Evolutionary conservation across 805 yeast species (phyloP), one percentile per base, ranked within the genome.

Genomic region (Metschnikowia bowlesiae): DNA sequence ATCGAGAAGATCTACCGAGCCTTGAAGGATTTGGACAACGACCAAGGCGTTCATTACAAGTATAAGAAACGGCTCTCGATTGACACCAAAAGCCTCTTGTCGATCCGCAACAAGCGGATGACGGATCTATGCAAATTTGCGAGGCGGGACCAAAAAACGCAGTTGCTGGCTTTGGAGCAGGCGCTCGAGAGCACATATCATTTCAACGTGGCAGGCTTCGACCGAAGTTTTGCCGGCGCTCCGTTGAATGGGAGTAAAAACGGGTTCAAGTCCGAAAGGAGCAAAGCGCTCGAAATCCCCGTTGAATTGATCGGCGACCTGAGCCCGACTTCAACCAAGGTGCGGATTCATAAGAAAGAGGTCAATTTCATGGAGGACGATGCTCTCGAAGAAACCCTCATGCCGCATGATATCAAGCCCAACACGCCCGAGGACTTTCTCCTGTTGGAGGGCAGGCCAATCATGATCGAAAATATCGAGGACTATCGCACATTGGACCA

Each of bases 181-280:
- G 66, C 66, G 46, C 54, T 69, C 16, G 62, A 62, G 35, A 60
- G 64, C 39, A 62, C 64, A 14, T 57, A 60, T 34, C 70, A 70
- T 9, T 71, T 71, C 53, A 71, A 73, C 55, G 75, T 72, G 8
- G 58, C 70, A 3, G 78, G 78, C 5, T 71, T 71, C 55, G 78
- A 73, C 56, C 59, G 68, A 44, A 61, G 69, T 28, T 54, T 71
- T 31, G 60, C 67, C 29, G 78, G 78, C 2, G 58, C 70, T 30
- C 78, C 78, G 1, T 52, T 73, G 31, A 54, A 65, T 18, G 48
- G 53, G 8, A 66, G 65, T 8, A 61, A 62, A 39, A 62, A 62
- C 33, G 63, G 60, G 13, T 49, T 59, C 35, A 31, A n/a, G 28
- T 34, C 33, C 14, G 61, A 59, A 18, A 50, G 49, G 14, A 49